A percentile compares a stretch with the other conserved stretches of the same genome.
Conservation (phyloP, 2,329 filamentous ascomycete species). For the Neoarthrinium moseri region DNA sequence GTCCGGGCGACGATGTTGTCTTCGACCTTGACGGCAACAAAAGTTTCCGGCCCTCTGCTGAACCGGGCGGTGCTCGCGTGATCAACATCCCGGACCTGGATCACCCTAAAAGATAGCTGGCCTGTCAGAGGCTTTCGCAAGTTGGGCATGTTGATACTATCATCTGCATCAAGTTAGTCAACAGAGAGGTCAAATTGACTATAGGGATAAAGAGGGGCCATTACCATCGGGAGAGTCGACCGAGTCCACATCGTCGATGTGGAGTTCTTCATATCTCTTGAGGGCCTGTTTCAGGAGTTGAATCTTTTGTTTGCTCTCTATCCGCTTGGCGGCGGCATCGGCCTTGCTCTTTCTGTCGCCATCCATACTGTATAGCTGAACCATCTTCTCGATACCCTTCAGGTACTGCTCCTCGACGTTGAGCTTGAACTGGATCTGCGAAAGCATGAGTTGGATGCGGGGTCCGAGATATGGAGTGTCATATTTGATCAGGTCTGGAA, state of each 20-base stretch:
- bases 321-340: constrained; percentile 83
- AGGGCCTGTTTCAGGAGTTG: constrained; percentile 91
- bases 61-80: constrained; percentile 85
- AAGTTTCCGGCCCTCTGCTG: constrained; percentile 88
- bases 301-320: constrained; percentile 98
- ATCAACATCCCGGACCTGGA: constrained; percentile 90
- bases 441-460: constrained; percentile 98
- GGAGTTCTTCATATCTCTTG: constrained; percentile 94
- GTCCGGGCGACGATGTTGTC: constrained; percentile 89
- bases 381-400: constrained; percentile 99
- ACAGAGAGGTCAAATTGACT: background rate
- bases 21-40: constrained; percentile 94
- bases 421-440: constrained; percentile 97
- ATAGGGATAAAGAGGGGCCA: constrained; percentile 23
- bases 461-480: constrained; percentile 94
- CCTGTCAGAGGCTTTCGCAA: constrained; percentile 94
- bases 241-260: constrained; percentile 80
- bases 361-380: constrained; percentile 94
- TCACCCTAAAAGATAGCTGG: constrained; percentile 80
- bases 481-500: constrained; percentile 91
- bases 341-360: constrained; percentile 93
- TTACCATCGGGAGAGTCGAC: constrained; percentile 78
- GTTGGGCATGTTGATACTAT: constrained; percentile 93
- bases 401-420: constrained; percentile 99
- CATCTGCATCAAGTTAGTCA: constrained; percentile 57